Percentiles rank a stretch among this genome's conserved stretches.
phyloP scores from a whole-genome alignment of 1,284 basidiomycete species.

The Termitomyces sp. region DNA sequence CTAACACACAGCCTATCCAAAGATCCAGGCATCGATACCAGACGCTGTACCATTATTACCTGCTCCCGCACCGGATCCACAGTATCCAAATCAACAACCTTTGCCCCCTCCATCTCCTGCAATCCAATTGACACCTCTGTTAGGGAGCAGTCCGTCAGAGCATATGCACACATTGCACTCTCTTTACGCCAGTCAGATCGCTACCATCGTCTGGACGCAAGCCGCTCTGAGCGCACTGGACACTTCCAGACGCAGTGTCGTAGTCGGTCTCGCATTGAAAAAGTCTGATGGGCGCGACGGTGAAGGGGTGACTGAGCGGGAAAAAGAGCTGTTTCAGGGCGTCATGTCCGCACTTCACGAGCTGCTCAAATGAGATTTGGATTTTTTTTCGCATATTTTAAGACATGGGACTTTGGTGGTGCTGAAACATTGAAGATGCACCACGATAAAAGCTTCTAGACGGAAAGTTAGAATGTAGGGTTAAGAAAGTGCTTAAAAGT shows the following conservation, averaged over 20 bases:
- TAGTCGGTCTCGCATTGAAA: slow-evolving; percentile 67
- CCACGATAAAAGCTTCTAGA: neutral
- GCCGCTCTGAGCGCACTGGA: slow-evolving; percentile 38
- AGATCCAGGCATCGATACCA: slow-evolving; percentile 84
- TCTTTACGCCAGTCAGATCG: slow-evolving; percentile 81
- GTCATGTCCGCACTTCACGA: slow-evolving; percentile 66
- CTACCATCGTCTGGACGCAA: slow-evolving; percentile 74
- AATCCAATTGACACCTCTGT: slow-evolving; percentile 68
- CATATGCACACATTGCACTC: slow-evolving; percentile 70
- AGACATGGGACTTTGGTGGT: neutral
- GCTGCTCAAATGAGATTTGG: slow-evolving; percentile 24
- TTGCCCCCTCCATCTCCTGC: slow-evolving; percentile 71
- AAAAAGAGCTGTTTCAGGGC: slow-evolving; percentile 57
- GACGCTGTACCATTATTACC: slow-evolving; percentile 56
- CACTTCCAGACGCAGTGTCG: slow-evolving; percentile 44
- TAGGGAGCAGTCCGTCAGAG: slow-evolving; percentile 66
- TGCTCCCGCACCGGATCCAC: slow-evolving; percentile 32
- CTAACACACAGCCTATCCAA: slow-evolving; percentile 6
- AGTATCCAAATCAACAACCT: slow-evolving; percentile 29
- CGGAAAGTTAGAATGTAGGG: neutral
- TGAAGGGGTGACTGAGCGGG: slow-evolving; percentile 35
- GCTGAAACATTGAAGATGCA: slow-evolving; percentile 17
- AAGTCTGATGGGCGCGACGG: slow-evolving; percentile 28
- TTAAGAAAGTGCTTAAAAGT: neutral
- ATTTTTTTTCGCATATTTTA: neutral